Evolutionary conservation across 208 protist genomes (phyloP).

Genomic region (Herpetomonas tarakana): DNA sequence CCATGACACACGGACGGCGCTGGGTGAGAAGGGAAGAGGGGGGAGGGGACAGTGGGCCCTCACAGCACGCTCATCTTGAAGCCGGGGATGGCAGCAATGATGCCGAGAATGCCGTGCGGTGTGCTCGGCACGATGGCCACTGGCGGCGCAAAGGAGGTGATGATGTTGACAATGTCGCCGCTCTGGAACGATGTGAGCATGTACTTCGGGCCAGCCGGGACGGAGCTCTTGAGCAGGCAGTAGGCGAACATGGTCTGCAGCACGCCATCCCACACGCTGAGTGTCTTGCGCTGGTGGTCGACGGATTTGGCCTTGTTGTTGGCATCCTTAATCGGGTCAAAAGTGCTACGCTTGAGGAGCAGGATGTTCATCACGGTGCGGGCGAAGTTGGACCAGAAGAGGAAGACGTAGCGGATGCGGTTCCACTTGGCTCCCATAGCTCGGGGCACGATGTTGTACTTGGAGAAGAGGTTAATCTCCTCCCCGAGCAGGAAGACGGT

Average conservation of each 20-base stretch:
- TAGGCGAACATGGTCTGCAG: constrained; percentile 74
- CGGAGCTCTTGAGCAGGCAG: constrained; percentile 55
- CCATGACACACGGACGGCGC: too few relatives aligned
- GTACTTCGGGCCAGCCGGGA: constrained; percentile 40
- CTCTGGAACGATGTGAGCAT: constrained; percentile 38
- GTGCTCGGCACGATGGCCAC: constrained; percentile 34
- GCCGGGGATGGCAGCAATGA: constrained; percentile 57
- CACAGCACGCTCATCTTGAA: constrained; percentile 63
- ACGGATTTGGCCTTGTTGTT: constrained; percentile 40
- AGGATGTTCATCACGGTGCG: constrained; percentile 65
- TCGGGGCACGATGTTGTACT: constrained; percentile 35
- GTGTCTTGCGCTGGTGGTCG: constrained; percentile 54
- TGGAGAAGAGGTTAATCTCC: constrained; percentile 65
- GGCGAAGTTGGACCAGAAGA: constrained; percentile 86
- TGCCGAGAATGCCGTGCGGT: constrained; percentile 68
- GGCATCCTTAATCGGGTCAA: constrained; percentile 33
- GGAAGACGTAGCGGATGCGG: constrained; percentile 68
- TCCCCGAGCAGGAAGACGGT: constrained; percentile 74
- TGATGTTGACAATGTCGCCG: constrained; percentile 39
- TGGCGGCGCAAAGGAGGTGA: constrained; percentile 59
- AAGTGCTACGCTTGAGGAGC: constrained; percentile 38
- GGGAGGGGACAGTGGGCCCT: too few relatives aligned
- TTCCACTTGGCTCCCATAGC: constrained; percentile 39
- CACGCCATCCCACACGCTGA: constrained; percentile 54
- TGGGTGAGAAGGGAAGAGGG: too few relatives aligned